Evolutionary conservation across 257 asterid species (phyloP).

Genomic region (Eustoma russellianum): DNA sequence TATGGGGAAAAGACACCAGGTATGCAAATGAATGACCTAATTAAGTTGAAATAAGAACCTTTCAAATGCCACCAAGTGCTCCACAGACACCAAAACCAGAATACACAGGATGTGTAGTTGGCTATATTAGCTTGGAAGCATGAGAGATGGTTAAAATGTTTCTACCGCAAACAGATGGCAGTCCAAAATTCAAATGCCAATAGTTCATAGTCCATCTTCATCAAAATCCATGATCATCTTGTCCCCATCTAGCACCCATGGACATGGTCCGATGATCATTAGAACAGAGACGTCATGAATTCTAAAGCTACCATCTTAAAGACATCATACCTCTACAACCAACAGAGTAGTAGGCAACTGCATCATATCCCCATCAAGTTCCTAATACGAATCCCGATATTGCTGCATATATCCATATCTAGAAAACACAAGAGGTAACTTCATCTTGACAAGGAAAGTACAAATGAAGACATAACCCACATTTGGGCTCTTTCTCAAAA

Average conservation of each 20-base stretch:
- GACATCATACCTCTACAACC: conserved; percentile 79
- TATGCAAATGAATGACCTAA: conserved; percentile 27
- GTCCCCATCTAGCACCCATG: conserved; percentile 87
- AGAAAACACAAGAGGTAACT: conserved; percentile 38
- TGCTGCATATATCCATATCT: conserved; percentile 79
- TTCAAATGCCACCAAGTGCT: conserved; percentile 19
- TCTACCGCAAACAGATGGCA: conserved; percentile 49
- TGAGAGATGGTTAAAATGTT: conserved; percentile 25
- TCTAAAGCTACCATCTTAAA: conserved; percentile 58
- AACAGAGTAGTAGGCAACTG: conserved; percentile 65
- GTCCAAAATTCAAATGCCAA: conserved; percentile 48
- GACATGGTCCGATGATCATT: conserved; percentile 72
- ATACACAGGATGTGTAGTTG: not conserved
- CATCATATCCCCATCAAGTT: conserved; percentile 57
- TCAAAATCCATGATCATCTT: conserved; percentile 70
- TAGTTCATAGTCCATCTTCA: conserved; percentile 75
- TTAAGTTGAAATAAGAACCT: conserved; percentile 27
- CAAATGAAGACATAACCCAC: conserved; percentile 13
- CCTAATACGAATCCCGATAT: conserved; percentile 78
- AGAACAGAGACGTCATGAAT: conserved; percentile 73
- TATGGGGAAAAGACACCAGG: conserved; percentile 8
- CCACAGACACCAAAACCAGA: conserved; percentile 29
- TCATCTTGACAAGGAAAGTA: conserved; percentile 24
- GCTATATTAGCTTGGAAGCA: too few species aligned
- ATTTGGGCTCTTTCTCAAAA: conserved; percentile 12